Evolutionary conservation across 768 basidiomycete genomes (phyloP), one percentile per base, ranked within the genome.

Genomic region (Lactarius akahatsu): DNA sequence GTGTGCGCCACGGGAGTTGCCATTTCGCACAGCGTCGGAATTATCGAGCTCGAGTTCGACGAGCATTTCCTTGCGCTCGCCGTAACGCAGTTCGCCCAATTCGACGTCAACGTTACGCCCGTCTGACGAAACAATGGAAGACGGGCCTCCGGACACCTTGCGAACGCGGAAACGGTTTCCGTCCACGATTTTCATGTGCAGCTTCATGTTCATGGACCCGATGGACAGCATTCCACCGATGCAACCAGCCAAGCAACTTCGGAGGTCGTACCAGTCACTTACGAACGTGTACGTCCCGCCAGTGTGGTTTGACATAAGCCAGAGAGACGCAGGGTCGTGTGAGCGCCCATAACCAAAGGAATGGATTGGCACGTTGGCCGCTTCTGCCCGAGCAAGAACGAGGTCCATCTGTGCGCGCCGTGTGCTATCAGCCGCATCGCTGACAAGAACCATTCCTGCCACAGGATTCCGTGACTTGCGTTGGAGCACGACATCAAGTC

Each of bases 281-380:
- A 98, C 94, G 72, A 97, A 99, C 4, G 96, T 98, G 79, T 98
- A 98, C 34, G 95, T 97, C 30, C 97, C 97, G 69, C 87, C 87
- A 3, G 97, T 98, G 76, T 98, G 95, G 76, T 98, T 98, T 11
- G 96, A 98, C 84, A 99, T 96, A 56, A 98, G 87, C 97, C 97
- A 98, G 40, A 99, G 85, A 8, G 95, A 96, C 16, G 94, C 94
- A 20, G 97, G 97, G 76, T 98, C 97, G 74, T 98, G 97, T 18
- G 94, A 92, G 66, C 93, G 91, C 32, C 96, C 96, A 73, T 96
- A 99, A 60, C 97, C 97, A 70, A 99, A 90, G 3, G 96, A 91
- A 76, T 99, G 96, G 63, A 99, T 97, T 4, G 97, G 96, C 30
- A 97, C 87, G 75, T 94, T 94, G 36, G 93, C 97, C 15, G 97